Conservation (phyloP, 495 filamentous ascomycete species). For the Neurospora sp. region DNA sequence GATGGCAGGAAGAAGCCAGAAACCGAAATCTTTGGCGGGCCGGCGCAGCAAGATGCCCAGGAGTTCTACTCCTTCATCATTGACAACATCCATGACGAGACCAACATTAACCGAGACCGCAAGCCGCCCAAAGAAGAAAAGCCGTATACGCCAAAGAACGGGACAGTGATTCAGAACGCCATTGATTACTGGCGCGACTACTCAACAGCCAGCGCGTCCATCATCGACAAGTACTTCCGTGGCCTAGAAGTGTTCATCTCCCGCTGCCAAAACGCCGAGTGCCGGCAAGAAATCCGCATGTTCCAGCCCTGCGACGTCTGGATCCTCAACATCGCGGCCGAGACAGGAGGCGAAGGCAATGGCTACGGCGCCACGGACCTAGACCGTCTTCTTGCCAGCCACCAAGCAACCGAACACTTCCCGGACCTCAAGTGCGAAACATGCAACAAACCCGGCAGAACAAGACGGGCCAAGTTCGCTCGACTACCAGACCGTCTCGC, state of each 20-base stretch:
- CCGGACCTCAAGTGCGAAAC: slow-evolving; percentile 18
- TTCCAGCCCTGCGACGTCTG: slow-evolving; percentile 17
- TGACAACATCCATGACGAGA: slow-evolving; percentile 31
- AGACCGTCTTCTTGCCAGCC: slow-evolving; percentile 9
- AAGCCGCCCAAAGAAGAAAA: slow-evolving; percentile 8
- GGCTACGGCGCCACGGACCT: slow-evolving; percentile 11
- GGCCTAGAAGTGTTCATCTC: slow-evolving; percentile 20
- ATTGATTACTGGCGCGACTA: slow-evolving; percentile 22
- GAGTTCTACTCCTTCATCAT: slow-evolving; percentile 34
- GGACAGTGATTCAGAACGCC: slow-evolving; percentile 15
- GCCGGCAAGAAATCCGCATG: slow-evolving; percentile 13
- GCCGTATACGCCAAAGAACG: slow-evolving; percentile 11
- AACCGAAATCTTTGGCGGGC: slow-evolving; percentile 24
- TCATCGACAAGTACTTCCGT: slow-evolving; percentile 31
- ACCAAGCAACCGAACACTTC: slow-evolving; percentile 9
- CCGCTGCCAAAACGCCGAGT: slow-evolving; percentile 15
- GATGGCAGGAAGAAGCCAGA: slow-evolving; percentile 1
- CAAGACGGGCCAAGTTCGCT: slow-evolving; percentile 18
- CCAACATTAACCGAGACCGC: slow-evolving; percentile 22
- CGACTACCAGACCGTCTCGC: slow-evolving; percentile 26
- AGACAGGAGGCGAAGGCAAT: not conserved
- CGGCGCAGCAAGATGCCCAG: slow-evolving; percentile 32
- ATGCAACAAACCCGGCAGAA: slow-evolving; percentile 19
- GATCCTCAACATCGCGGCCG: slow-evolving; percentile 10
- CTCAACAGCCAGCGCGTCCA: slow-evolving; percentile 11